Evolutionary conservation across 2,329 filamentous ascomycete species (phyloP), one percentile per base, ranked within the genome.

Genomic region (Alternaria angustiovoidea): DNA sequence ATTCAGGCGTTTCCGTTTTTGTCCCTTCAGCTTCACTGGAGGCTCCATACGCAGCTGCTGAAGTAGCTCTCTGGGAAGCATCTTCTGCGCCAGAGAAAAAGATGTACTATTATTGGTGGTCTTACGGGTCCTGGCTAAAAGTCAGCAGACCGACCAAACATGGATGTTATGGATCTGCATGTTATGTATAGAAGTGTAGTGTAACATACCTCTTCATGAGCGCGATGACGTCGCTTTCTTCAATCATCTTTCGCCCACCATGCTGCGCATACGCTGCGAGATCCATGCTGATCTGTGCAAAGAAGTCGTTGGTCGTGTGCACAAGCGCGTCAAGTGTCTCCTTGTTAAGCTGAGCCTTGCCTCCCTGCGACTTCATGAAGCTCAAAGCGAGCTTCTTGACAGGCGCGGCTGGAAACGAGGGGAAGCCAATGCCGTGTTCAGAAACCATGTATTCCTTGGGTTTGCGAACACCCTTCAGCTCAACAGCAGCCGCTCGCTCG

Each of bases 251-350:
- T 32, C 93, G 87, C 32, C 91, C 90, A 5, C 91, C 93, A 77
- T 97, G 93, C 62, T 88, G 85, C 18, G 93, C 91, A 76, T 94
- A 97, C 2, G 89, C 89, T 12, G 87, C 87, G 55, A 97, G 80
- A 73, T 96, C 93, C 61, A 93, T 91, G 48, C 91, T 88, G 2
- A 91, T 82, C 77, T 97, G 93, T 79, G 96, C 92, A 75, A 97
- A 96, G 78, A 93, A 97, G 90, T 92, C 95, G 63, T 96, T 92
- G 3, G 91, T 91, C 1, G 93, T 92, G 74, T 93, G 89, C 71
- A 90, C 88, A 54, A 97, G 87, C 5, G 90, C 89, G 30, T 86
- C 85, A 38, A 96, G 81, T 2, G 91, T 89, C 52, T 95, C 91
- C 46, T 90, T 88, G 58, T 85, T 88, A 47, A 96, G 86, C 66